Percentiles rank a stretch among this genome's conserved stretches.
phyloP scores from a whole-genome alignment of 495 filamentous ascomycete species.

The Saxophila tyrrhenica region DNA sequence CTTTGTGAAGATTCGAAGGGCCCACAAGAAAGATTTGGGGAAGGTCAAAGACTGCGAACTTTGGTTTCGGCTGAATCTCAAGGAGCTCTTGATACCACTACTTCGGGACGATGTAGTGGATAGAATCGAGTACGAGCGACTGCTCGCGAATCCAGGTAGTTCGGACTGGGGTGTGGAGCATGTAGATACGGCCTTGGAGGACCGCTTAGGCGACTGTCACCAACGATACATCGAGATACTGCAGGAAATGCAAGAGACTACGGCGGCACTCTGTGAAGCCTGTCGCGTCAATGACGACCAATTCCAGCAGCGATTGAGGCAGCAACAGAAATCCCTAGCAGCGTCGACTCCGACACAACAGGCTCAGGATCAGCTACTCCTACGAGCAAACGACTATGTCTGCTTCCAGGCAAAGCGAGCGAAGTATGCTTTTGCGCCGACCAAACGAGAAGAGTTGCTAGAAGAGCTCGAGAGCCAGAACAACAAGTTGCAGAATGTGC shows the following conservation, averaged over 20 bases:
- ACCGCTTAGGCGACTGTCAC: neutral
- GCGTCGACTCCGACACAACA: neutral
- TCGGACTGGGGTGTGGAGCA: neutral
- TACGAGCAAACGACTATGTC: neutral
- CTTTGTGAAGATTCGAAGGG: neutral
- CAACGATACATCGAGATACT: neutral
- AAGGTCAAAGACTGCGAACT: constrained; percentile 1
- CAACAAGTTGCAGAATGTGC: neutral
- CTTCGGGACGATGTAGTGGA: neutral
- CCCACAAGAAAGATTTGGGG: neutral
- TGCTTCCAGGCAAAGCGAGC: neutral
- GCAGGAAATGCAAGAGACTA: neutral
- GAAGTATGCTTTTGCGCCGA: neutral
- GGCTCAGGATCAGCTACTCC: neutral
- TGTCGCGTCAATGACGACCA: neutral
- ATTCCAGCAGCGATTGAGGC: neutral
- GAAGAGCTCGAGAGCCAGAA: neutral
- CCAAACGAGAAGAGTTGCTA: neutral
- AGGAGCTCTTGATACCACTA: neutral
- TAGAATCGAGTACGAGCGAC: neutral
- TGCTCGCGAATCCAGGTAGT: constrained; percentile 1
- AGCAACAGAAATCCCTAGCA: neutral
- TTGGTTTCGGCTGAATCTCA: neutral
- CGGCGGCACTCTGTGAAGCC: neutral
- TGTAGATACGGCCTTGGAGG: neutral